Evolutionary conservation across 2,329 filamentous ascomycete genomes (phyloP), one percentile per base, ranked within the genome.

Genomic region (Penicillium fuscoglaucum): DNA sequence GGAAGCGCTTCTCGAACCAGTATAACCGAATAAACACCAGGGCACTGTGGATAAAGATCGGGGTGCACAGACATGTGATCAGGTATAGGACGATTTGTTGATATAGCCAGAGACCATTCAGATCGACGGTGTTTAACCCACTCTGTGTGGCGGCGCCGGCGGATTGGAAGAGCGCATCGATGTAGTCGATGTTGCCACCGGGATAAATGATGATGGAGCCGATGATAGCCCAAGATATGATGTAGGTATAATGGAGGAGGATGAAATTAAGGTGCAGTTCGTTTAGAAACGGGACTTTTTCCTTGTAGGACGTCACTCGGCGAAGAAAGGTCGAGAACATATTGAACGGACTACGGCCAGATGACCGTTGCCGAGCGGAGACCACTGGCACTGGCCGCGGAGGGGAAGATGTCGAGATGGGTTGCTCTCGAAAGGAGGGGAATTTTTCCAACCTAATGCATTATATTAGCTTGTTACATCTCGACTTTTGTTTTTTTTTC

Each of bases 1-100:
- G 90, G 72, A 99, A 98, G 8, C 93, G 86, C 75, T 96, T 96
- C 76, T 99, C 93, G 72, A 99, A 99, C 93, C 93, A 99, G 76
- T 96, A 97, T 1, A 99, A 81, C 28, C 95, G 89, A 15, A 98
- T 83, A 67, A 96, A 93, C 8, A 99, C 95, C 45, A 99, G 91
- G 45, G 86, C 89, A 2, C 90, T 86, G 70, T 96, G 87, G 67
- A 96, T 88, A 47, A 90, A 87, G 61, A 96, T 95, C 0, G 92
- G 92, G 51, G 91, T 96, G 28, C 88, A 87, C 13, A 91, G 67
- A 81, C 91, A 87, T 4, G 88, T 80, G 41, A 90, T 81, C 7
- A 92, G 68, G 67, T 89, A 92, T 28, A 96, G 78, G 51, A 90
- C 82, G 43, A 90, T 74, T 76, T 95, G 89, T 71, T 91, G 89